phyloP scores from a whole-genome alignment of 441 rosid genomes.

The Populus hybrid region DNA sequence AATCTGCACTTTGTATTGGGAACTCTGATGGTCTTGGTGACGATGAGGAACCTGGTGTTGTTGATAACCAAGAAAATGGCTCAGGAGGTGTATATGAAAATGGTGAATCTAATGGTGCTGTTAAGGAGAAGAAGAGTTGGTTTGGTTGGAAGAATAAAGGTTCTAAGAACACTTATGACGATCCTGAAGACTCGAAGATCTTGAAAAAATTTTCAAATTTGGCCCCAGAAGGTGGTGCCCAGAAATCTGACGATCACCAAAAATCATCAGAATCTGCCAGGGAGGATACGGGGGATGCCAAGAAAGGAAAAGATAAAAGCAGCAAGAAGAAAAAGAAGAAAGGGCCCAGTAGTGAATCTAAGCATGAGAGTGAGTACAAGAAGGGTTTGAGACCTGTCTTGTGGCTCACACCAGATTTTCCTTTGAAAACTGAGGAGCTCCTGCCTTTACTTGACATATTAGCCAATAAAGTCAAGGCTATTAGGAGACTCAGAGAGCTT shows the following conservation, averaged over 20 bases:
- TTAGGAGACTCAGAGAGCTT: conserved; percentile 95
- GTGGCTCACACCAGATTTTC: conserved; percentile 95
- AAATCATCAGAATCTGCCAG: conserved; percentile 51
- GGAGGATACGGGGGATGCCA: conserved; percentile 56
- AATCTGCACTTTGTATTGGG: conserved; percentile 75
- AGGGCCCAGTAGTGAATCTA: conserved; percentile 47
- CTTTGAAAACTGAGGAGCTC: conserved; percentile 84
- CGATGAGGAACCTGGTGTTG: conserved; percentile 63
- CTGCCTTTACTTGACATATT: conserved; percentile 92
- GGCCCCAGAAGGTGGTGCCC: conserved; percentile 67
- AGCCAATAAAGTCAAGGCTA: conserved; percentile 95
- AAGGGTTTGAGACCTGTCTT: conserved; percentile 95
- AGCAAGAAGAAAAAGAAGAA: conserved; percentile 80
- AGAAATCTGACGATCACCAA: conserved; percentile 51
- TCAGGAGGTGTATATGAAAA: conserved; percentile 47
- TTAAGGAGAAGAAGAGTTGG: conserved; percentile 92
- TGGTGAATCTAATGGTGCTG: conserved; percentile 53
- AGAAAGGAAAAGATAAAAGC: conserved; percentile 72
- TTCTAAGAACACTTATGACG: conserved; percentile 48
- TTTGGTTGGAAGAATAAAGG: conserved; percentile 93
- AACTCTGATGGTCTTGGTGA: conserved; percentile 54
- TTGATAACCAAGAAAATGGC: conserved; percentile 56
- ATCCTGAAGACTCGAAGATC: conserved; percentile 66
- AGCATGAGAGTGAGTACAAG: conserved; percentile 88
- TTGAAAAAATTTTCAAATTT: conserved; percentile 72